Evolutionary conservation across 176 grass and related monocot species (phyloP).

Genomic region (Avena sativa): DNA sequence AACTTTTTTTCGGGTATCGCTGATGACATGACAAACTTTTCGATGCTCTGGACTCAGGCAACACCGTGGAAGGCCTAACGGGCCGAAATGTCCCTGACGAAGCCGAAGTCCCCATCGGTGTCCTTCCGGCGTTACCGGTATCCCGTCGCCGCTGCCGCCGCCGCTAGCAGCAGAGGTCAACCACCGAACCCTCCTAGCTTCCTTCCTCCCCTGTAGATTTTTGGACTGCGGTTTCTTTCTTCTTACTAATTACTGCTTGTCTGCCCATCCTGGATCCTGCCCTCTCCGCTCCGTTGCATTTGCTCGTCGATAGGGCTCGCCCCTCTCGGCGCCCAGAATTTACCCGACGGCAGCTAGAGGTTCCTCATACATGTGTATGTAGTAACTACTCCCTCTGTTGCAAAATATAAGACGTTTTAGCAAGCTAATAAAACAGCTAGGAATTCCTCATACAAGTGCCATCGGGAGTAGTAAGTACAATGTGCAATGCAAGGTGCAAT

Average conservation of each 20-base stretch:
- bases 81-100: neutral
- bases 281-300: neutral
- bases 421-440: neutral
- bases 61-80: neutral
- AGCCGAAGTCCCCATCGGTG: neutral
- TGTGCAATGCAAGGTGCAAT: neutral
- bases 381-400: neutral
- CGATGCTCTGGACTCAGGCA: no score
- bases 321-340: neutral
- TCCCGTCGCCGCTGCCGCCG: neutral
- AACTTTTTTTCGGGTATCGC: no score
- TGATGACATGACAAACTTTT: no score
- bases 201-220: neutral
- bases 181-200: neutral
- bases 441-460: neutral
- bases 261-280: neutral
- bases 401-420: no score
- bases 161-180: neutral
- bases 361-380: neutral
- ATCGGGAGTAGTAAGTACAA: neutral
- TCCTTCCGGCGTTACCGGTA: neutral
- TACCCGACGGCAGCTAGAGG: neutral
- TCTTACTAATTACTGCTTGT: neutral
- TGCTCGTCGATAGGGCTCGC: slow-evolving; percentile 11
- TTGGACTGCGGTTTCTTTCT: neutral